Base-by-base conservation (phyloP, 495 filamentous ascomycete genomes). In the Tetracladium setigerum region DNA sequence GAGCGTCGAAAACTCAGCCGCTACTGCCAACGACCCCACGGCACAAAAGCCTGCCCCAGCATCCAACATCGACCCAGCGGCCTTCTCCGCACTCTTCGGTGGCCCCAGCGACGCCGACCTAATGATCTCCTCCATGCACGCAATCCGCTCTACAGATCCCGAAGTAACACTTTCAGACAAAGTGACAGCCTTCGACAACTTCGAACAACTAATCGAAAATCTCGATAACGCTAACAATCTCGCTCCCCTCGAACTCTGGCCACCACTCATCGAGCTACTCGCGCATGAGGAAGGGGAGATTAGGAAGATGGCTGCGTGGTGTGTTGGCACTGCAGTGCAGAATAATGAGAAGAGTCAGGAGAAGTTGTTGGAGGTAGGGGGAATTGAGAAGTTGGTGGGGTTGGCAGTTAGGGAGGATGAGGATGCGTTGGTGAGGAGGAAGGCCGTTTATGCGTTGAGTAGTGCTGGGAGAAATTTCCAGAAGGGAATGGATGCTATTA, bases 141-240 rank as follows among this genome's bases (percentile, higher is more conserved):
- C 83, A 30, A 78, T 96, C 47, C 68, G 67, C 15, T 79, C 72
- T 0, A 60, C 76, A 5, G 77, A 87, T 53, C 63, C 74, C 5
- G 70, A 69, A 14, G 59, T 81, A 30, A 71, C 77, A 6, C 70
- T 94, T 47, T 81, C 90, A 35, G 78, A 91, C 62, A 87, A 86
- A 64, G 61, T 95, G 32, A 80, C 79, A 39, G 94, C 94, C 27
- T 95, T 96, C 64, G 92, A 98, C 74, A 95, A 96, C 69, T 85
- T 97, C 42, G 89, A 96, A 68, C 84, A 94, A 62, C 69, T 96
- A 34, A 81, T 97, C 54, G 92, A 95, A 69, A 75, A 71, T 33
- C 76, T 97, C 50, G 92, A 98, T 70, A 98, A 97, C 66, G 89
- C 92, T 38, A 96, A 95, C 70, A 90, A 95, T 62, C 70, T 95